Conservation (phyloP, 495 filamentous ascomycete genomes). For the Penicillium maclennaniae region DNA sequence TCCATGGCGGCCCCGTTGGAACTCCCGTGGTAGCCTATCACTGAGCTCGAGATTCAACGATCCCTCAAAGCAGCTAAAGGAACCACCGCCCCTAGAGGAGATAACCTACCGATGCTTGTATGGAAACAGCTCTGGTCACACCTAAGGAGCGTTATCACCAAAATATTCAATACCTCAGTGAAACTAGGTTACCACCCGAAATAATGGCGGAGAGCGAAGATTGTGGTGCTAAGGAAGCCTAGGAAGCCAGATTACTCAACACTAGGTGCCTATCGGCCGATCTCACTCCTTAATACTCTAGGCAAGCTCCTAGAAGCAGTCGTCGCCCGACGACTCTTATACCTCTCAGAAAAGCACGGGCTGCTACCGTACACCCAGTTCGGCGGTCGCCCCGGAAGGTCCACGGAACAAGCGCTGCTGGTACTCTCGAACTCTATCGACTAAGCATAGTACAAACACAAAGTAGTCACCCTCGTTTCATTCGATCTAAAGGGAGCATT, state of each 20-base stretch:
- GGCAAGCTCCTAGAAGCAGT: slow-evolving; percentile 26
- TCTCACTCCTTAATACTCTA: slow-evolving; percentile 27
- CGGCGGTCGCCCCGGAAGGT: slow-evolving; percentile 5
- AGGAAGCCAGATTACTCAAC: slow-evolving; percentile 22
- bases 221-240: slow-evolving; percentile 25
- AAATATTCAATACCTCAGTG: slow-evolving; percentile 17
- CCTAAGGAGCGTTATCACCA: slow-evolving; percentile 11
- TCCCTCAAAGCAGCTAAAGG: slow-evolving; percentile 19
- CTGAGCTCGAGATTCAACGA: slow-evolving; percentile 22
- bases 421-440: slow-evolving; percentile 23
- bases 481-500: slow-evolving; percentile 32
- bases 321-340: slow-evolving; percentile 18
- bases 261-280: slow-evolving; percentile 21
- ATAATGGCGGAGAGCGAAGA: slow-evolving; percentile 15
- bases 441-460: slow-evolving; percentile 19
- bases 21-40: slow-evolving; percentile 22
- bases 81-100: slow-evolving; percentile 22
- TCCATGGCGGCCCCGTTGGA: neutral
- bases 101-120: slow-evolving; percentile 18
- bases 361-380: slow-evolving; percentile 26
- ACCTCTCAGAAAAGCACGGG: slow-evolving; percentile 15
- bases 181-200: slow-evolving; percentile 20
- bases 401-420: slow-evolving; percentile 22
- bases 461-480: slow-evolving; percentile 18
- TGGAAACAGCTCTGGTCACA: slow-evolving; percentile 23